Evolutionary conservation across 768 basidiomycete species (phyloP).

Genomic region (Trametes elegans): DNA sequence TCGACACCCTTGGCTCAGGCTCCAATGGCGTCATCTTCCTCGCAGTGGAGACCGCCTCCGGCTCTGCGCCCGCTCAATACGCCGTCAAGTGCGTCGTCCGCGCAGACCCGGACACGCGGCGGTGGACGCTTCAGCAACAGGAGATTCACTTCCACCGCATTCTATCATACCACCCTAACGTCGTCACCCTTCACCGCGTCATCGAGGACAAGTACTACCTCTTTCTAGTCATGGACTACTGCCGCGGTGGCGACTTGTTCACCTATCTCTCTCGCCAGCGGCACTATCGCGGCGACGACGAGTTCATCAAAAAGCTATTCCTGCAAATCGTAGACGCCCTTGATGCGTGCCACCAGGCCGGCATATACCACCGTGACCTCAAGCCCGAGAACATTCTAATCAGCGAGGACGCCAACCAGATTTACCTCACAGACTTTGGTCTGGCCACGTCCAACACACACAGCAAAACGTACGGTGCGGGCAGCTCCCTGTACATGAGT

Average conservation of each 20-base stretch:
- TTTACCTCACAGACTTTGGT: slow-evolving; percentile 48
- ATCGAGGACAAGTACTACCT: slow-evolving; percentile 60
- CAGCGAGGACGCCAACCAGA: slow-evolving; percentile 35
- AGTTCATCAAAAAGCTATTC: slow-evolving; percentile 45
- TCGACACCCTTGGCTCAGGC: slow-evolving; percentile 24
- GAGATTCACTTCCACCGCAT: slow-evolving; percentile 61
- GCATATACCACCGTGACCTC: slow-evolving; percentile 56
- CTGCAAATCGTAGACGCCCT: slow-evolving; percentile 54
- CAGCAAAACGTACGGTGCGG: slow-evolving; percentile 52
- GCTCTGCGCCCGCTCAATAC: slow-evolving; percentile 12
- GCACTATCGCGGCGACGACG: slow-evolving; percentile 42
- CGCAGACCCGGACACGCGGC: slow-evolving; percentile 14
- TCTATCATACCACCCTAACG: slow-evolving; percentile 55
- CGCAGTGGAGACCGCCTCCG: slow-evolving; percentile 19
- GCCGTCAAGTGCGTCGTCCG: slow-evolving; percentile 30
- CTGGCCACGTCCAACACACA: slow-evolving; percentile 28
- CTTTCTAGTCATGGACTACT: slow-evolving; percentile 63
- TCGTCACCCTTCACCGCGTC: slow-evolving; percentile 68
- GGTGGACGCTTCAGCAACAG: slow-evolving; percentile 45
- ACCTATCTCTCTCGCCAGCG: slow-evolving; percentile 37
- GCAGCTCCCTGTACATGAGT: slow-evolving; percentile 67
- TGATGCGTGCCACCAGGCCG: slow-evolving; percentile 45
- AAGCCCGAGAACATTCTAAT: slow-evolving; percentile 55
- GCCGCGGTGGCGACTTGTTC: slow-evolving; percentile 45
- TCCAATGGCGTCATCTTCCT: slow-evolving; percentile 28